phyloP scores from a whole-genome alignment of 108 stramenopile species.

The Nitzschia inconspicua region DNA sequence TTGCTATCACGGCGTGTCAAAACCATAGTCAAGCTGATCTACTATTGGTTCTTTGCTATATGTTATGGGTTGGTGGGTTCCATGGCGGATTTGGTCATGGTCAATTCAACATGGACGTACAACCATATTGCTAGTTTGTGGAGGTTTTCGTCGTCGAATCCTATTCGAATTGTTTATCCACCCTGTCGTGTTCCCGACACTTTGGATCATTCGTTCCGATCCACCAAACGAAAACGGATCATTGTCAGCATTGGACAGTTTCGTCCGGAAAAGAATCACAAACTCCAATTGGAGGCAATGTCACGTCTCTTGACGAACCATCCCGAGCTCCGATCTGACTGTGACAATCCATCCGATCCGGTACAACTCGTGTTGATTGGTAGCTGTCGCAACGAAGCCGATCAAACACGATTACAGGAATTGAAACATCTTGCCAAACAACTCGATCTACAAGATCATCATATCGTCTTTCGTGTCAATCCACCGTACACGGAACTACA shows the following conservation, averaged over 20 bases:
- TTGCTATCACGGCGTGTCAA: slow-evolving; percentile 33
- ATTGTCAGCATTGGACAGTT: slow-evolving; percentile 96
- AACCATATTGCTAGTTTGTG: slow-evolving; percentile 80
- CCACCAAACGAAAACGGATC: slow-evolving; percentile 29
- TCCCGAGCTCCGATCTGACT: slow-evolving; percentile 10
- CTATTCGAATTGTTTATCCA: slow-evolving; percentile 78
- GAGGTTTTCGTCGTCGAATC: slow-evolving; percentile 26
- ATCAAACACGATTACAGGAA: slow-evolving; percentile 64
- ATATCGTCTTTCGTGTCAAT: slow-evolving; percentile 88
- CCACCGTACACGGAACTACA: slow-evolving; percentile 82
- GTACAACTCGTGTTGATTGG: slow-evolving; percentile 88
- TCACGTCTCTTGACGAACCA: slow-evolving; percentile 37
- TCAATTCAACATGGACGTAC: slow-evolving; percentile 96
- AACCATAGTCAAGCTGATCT: slow-evolving; percentile 79
- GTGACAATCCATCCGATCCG: background rate
- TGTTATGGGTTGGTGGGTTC: slow-evolving; percentile 80
- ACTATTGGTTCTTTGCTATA: slow-evolving; percentile 87
- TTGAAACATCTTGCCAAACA: slow-evolving; percentile 50
- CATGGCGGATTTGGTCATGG: slow-evolving; percentile 82
- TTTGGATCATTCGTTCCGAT: too few relatives aligned
- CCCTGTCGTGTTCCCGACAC: slow-evolving; percentile 75
- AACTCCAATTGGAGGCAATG: slow-evolving; percentile 76
- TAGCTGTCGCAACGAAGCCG: slow-evolving; percentile 86
- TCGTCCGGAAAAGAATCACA: slow-evolving; percentile 98
- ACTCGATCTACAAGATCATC: slow-evolving; percentile 42